Evolutionary conservation across 106 monocot species (phyloP), one percentile per base, ranked within the genome.

Genomic region (Acorus calamus): DNA sequence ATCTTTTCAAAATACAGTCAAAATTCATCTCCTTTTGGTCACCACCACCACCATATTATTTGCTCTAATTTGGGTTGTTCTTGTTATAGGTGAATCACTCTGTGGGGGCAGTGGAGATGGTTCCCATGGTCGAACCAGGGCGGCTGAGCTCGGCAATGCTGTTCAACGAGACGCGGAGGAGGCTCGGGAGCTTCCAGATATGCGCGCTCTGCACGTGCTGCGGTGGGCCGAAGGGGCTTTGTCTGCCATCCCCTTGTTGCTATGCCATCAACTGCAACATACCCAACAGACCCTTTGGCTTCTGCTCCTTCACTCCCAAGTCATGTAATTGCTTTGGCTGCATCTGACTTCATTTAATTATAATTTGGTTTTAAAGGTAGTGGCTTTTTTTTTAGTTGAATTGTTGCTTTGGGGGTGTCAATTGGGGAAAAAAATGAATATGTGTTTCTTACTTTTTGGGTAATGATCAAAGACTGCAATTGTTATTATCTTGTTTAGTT

Each of bases 211-310:
- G 94, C 79, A 94, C 89, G 49, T 94, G 94, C 78, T 94, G 94
- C 50, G 94, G 94, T 0, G 94, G 94, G 2, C 80, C 84, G 5
- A 77, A 61, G 53, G 75, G 84, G 28, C 67, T 84, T 61, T 94
- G 94, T 71, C 46, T 94, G 13, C 89, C 94, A 8, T 89, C 94
- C 11, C 89, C 94, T 9, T 94, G 94, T 69, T 94, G 94, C 78
- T 94, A 94, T 68, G 75, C 89, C 46, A 87, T 94, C 79, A 94
- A 86, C 76, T 94, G 94, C 87, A 94, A 89, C 77, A 94, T 94
- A 48, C 89, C 94, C 59, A 94, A 94, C 61, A 61, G 89, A 66
- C 94, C 94, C 46, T 94, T 94, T 47, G 94, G 89, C 51, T 81
- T 81, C 76, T 94, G 89, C 78, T 81, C 94, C 44, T 94, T 94